A percentile compares a stretch with the other conserved stretches of the same genome.
These are phyloP conservation scores for Eustoma russellianum DNA, from an alignment of 257 asterid species.

Conservation along the genomic window DNA sequence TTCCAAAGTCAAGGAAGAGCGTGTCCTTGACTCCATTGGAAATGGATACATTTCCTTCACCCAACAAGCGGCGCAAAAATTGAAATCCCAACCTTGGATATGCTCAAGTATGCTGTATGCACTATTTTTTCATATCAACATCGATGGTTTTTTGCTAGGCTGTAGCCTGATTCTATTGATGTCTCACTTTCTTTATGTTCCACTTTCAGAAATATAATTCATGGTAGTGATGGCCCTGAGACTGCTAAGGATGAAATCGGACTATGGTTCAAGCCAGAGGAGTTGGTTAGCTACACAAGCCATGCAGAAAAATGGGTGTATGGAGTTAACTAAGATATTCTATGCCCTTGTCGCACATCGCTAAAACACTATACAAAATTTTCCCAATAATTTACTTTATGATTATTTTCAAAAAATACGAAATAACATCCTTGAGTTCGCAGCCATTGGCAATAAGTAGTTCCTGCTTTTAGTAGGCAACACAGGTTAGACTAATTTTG, in stretches of 20 bases:
- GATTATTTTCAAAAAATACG: too few species aligned
- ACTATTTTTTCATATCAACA: too few species aligned
- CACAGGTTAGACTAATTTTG: neutral
- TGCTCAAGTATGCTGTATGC: too few species aligned
- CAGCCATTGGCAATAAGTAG: constrained; percentile 32
- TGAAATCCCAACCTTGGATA: too few species aligned
- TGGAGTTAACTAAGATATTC: constrained; percentile 53
- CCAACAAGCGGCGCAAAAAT: too few species aligned
- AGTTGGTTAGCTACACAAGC: constrained; percentile 73
- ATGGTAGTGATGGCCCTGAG: constrained; percentile 97
- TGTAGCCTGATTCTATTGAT: too few species aligned
- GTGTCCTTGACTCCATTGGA: too few species aligned
- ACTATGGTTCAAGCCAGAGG: constrained; percentile 93
- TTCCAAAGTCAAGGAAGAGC: too few species aligned
- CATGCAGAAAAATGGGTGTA: constrained; percentile 90
- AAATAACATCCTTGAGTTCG: neutral
- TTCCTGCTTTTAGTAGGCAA: constrained; percentile 3
- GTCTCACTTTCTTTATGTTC: neutral
- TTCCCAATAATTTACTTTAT: constrained; percentile 27
- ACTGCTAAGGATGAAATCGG: constrained; percentile 96
- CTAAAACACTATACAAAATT: constrained; percentile 10
- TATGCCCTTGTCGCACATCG: neutral
- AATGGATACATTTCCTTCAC: too few species aligned
- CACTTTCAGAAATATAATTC: constrained; percentile 71
- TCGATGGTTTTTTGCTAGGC: too few species aligned